Percentiles rank a stretch among this genome's conserved stretches.
phyloP scores from a whole-genome alignment of 2,329 filamentous ascomycete genomes.

The Clarireedia homoeocarpa region DNA sequence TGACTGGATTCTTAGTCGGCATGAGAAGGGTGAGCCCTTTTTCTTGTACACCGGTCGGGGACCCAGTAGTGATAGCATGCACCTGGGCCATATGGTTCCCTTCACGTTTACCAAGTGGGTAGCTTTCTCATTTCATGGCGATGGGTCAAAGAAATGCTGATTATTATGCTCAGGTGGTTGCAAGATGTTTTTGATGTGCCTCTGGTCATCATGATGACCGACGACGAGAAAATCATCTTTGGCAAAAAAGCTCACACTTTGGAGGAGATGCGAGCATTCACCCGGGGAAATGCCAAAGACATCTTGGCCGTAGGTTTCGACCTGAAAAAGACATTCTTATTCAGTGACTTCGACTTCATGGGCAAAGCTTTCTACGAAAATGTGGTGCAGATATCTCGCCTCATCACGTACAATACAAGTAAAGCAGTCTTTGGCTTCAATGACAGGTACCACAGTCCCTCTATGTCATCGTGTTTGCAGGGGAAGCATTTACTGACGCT shows the following conservation, averaged over 20 bases:
- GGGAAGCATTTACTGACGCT: too few relatives aligned
- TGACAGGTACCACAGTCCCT: constrained; percentile 27
- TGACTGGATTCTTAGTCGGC: constrained; percentile 74
- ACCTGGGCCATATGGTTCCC: constrained; percentile 80
- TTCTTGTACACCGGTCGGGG: constrained; percentile 93
- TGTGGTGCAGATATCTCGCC: constrained; percentile 40
- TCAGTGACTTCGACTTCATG: constrained; percentile 60
- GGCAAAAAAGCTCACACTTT: constrained; percentile 56
- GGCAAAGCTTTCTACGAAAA: constrained; percentile 53
- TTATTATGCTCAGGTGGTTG: constrained; percentile 48
- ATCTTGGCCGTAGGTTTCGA: constrained; percentile 61
- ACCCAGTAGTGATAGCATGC: constrained; percentile 82
- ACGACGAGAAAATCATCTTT: constrained; percentile 64
- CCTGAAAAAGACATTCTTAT: constrained; percentile 66
- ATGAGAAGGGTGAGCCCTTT: constrained; percentile 88
- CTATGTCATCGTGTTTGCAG: too few relatives aligned
- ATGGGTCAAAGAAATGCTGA: background rate
- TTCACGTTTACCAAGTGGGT: constrained; percentile 73
- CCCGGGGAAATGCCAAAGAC: constrained; percentile 47
- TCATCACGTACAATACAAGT: constrained; percentile 33
- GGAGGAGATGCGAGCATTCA: constrained; percentile 56
- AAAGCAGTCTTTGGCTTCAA: constrained; percentile 35
- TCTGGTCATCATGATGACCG: constrained; percentile 89
- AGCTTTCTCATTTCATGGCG: background rate
- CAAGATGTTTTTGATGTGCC: constrained; percentile 95